phyloP scores from a whole-genome alignment of 768 basidiomycete genomes.

The Termitomyces sp. region DNA sequence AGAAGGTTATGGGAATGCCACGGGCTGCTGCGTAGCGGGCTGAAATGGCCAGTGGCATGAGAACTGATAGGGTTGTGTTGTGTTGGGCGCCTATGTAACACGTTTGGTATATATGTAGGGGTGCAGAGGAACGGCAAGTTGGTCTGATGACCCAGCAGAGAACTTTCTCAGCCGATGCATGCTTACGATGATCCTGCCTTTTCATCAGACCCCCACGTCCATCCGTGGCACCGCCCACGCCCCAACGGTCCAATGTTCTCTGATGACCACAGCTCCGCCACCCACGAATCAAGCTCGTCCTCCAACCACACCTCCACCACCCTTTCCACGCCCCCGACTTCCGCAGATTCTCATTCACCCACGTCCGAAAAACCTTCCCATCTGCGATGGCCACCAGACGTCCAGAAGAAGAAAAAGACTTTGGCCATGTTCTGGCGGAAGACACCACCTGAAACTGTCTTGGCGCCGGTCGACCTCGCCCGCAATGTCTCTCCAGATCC shows the following conservation, averaged over 20 bases:
- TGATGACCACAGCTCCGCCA: slow-evolving; percentile 13
- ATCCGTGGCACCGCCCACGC: too few relatives aligned
- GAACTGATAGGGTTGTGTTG: background rate
- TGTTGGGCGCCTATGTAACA: background rate
- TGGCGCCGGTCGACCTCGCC: slow-evolving; percentile 6
- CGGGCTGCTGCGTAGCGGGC: background rate
- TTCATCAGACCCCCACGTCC: slow-evolving; percentile 46
- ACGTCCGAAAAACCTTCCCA: background rate
- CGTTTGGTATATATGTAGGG: slow-evolving; percentile 3
- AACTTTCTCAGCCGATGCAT: slow-evolving; percentile 1
- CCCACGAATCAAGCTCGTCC: slow-evolving; percentile 10
- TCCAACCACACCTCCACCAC: slow-evolving; percentile 15
- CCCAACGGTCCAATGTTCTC: slow-evolving; percentile 16
- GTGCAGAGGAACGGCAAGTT: background rate
- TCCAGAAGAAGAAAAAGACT: slow-evolving; percentile 13
- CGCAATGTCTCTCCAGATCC: slow-evolving; percentile 8
- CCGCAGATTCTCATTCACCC: slow-evolving; percentile 8
- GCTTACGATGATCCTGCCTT: slow-evolving; percentile 50
- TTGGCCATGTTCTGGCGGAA: slow-evolving; percentile 17
- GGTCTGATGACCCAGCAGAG: slow-evolving; percentile 6
- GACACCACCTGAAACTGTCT: slow-evolving; percentile 11
- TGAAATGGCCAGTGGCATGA: slow-evolving; percentile 4
- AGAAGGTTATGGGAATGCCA: slow-evolving; percentile 2
- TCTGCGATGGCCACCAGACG: slow-evolving; percentile 10
- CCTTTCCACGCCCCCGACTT: slow-evolving; percentile 16